phyloP scores from a whole-genome alignment of 345 rosid genomes.

The Combretum micranthum region DNA sequence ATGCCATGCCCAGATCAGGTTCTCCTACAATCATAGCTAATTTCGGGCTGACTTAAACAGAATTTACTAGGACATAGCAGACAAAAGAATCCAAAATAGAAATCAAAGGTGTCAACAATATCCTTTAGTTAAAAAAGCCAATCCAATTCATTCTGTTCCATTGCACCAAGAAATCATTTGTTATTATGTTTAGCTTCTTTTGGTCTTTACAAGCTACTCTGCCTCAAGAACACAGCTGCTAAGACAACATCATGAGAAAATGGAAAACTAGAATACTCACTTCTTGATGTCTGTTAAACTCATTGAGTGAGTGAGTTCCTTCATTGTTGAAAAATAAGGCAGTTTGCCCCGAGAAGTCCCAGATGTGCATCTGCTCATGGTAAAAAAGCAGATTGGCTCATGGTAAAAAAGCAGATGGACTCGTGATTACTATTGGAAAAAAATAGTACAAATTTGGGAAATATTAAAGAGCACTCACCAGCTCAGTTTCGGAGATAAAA shows the following conservation, averaged over 20 bases:
- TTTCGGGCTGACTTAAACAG: too few relatives aligned
- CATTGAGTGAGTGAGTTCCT: conserved; percentile 13
- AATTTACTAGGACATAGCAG: too few relatives aligned
- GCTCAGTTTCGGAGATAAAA: conserved; percentile 32
- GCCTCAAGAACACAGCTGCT: not conserved
- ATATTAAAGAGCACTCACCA: conserved; percentile 30
- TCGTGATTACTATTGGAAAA: not conserved
- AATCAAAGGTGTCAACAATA: too few relatives aligned
- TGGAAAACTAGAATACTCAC: conserved; percentile 18
- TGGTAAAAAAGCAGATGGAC: conserved; percentile 3
- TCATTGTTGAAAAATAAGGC: conserved; percentile 31
- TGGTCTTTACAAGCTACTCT: not conserved
- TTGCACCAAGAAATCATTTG: too few relatives aligned
- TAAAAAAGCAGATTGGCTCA: conserved; percentile 2
- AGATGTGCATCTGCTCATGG: conserved; percentile 43
- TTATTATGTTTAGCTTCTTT: too few relatives aligned
- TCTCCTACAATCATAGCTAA: too few relatives aligned
- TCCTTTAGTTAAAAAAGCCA: too few relatives aligned
- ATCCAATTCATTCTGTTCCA: too few relatives aligned
- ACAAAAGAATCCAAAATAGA: too few relatives aligned
- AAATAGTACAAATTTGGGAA: not conserved
- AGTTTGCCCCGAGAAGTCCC: conserved; percentile 67
- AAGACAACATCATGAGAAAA: not conserved
- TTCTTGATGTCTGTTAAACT: conserved; percentile 35
- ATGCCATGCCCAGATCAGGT: too few relatives aligned